Evolutionary conservation across 2,329 filamentous ascomycete genomes (phyloP).

Genomic region (Phialophora verrucosa): DNA sequence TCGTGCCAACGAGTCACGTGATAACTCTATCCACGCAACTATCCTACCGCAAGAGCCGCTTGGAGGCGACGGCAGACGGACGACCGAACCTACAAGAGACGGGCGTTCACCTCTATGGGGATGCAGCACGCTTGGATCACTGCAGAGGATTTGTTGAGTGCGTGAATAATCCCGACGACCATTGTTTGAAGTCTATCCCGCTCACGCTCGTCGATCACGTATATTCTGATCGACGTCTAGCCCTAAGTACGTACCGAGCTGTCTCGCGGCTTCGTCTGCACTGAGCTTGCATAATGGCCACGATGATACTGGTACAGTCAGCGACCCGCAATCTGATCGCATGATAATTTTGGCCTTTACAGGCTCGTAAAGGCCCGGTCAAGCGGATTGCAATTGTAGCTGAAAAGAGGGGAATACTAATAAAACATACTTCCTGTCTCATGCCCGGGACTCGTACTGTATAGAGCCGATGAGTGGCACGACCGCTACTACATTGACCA

Average conservation of each 20-base stretch:
- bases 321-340: background rate
- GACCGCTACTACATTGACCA: background rate
- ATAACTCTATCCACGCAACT: background rate
- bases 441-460: background rate
- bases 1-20: background rate
- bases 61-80: background rate
- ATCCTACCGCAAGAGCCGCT: background rate
- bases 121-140: too few relatives aligned
- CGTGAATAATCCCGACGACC: too few relatives aligned
- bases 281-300: background rate
- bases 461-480: background rate
- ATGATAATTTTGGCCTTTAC: background rate
- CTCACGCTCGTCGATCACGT: background rate
- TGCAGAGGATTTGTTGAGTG: background rate
- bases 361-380: background rate
- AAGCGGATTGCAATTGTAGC: background rate
- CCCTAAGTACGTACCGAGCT: background rate
- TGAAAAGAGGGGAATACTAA: background rate
- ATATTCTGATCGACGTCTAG: background rate
- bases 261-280: background rate
- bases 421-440: background rate
- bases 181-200: background rate
- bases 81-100: background rate
- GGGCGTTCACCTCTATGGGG: background rate
- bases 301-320: background rate